Evolutionary conservation across 129 eudicot species (phyloP), one percentile per base, ranked within the genome.

Genomic region (sunflower (Helianthus annuus)): DNA sequence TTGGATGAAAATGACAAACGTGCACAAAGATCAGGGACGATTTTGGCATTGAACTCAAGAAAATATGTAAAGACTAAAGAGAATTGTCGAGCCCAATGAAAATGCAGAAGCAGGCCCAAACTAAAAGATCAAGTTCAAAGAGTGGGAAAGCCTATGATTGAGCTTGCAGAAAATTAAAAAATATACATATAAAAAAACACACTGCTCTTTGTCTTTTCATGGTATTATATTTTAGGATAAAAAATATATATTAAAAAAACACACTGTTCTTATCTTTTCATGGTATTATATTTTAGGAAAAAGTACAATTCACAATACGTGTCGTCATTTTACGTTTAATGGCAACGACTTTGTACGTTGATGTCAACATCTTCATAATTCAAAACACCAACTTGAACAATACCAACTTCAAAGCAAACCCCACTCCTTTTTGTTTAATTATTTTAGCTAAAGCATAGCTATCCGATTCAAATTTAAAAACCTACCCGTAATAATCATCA

Each of bases 401-500:
- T 56, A 38, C 5, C 49, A 58, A 11, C 17, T 46, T 68, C n/a
- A 68, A 76, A 58, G 32, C 42, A 58, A 48, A 34, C 73, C 61
- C 80, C 69, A 68, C 80, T 55, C 16, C 17, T 39, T 17, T 24
- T 57, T 42, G 62, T 45, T 76, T 59, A 58, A 13, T 67, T 42
- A 29, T 45, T 76, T 48, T 46, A 12, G 17, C 48, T 10, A 58
- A 67, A 67, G 74, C 52, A 36, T 10, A 38, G 32, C 46, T 48
- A 69, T 39, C 66, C 10, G 16, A 11, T 19, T 48, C 27, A 48
- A 4, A 12, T 64, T 39, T 32, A 46, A 59, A 27, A 73, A 19
- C 54, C 27, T 49, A 19, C 69, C 15, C 51, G 22, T 19, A 19
- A 0, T 1, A 42, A 67, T 5, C 55, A n/a, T 32, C 6, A 1